Evolutionary conservation across 148 eudicot genomes (phyloP).

Genomic region (Dysphania ambrosioides): DNA sequence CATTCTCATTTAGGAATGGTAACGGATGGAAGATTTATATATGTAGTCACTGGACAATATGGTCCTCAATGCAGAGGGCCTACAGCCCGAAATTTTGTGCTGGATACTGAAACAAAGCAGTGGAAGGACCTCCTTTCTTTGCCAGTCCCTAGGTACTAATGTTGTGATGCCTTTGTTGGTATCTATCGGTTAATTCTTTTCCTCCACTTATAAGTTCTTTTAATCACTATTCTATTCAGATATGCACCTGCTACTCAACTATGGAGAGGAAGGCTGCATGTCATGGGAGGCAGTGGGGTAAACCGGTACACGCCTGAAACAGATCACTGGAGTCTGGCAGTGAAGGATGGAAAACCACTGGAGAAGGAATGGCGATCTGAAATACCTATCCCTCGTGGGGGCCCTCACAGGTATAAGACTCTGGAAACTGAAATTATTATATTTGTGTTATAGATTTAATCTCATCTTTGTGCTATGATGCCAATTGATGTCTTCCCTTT

Average conservation of each 20-base stretch:
- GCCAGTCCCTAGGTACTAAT: conserved; percentile 90
- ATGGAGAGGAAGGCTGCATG: conserved; percentile 98
- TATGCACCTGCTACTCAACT: conserved; percentile 99
- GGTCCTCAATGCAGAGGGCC: conserved; percentile 99
- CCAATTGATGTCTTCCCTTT: neutral
- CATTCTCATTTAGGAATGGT: conserved; percentile 99
- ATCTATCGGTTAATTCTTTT: neutral
- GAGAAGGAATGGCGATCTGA: conserved; percentile 91
- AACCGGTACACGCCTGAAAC: conserved; percentile 73
- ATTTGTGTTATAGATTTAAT: neutral
- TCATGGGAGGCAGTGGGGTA: conserved; percentile 98
- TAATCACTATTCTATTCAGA: conserved; percentile 36
- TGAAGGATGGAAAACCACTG: conserved; percentile 79
- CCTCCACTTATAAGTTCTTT: neutral
- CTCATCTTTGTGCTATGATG: neutral
- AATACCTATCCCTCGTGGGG: conserved; percentile 97
- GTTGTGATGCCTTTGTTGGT: neutral
- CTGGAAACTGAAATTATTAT: neutral
- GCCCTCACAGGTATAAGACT: conserved; percentile 83
- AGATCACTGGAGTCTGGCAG: conserved; percentile 98
- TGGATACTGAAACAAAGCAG: conserved; percentile 78
- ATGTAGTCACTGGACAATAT: conserved; percentile 92
- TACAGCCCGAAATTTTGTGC: conserved; percentile 73
- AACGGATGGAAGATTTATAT: conserved; percentile 92
- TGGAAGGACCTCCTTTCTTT: conserved; percentile 77